These are phyloP conservation scores for Paulownia fortunei DNA, from an alignment of 257 asterid species.

Conservation along the genomic window DNA sequence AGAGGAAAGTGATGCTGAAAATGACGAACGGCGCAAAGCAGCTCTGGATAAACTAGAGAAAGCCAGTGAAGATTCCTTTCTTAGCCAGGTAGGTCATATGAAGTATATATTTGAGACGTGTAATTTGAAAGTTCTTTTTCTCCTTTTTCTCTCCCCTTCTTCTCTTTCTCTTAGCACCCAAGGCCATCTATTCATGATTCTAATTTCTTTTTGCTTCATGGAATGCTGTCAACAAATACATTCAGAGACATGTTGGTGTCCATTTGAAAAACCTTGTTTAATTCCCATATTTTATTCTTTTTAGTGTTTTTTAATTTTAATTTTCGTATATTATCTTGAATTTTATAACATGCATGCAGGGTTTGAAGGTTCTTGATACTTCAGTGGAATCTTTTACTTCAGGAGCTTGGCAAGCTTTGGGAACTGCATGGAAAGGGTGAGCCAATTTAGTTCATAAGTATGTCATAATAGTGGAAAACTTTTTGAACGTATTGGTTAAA, in stretches of 20 bases:
- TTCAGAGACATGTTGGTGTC: background rate
- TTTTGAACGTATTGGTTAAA: slow-evolving; percentile 5
- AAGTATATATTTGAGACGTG: background rate
- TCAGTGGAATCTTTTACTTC: slow-evolving; percentile 88
- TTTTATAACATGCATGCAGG: slow-evolving; percentile 52
- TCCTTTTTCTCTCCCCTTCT: background rate
- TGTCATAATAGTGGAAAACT: slow-evolving; percentile 25
- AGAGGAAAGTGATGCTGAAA: slow-evolving; percentile 74
- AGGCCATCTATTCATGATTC: slow-evolving; percentile 19
- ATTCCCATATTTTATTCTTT: slow-evolving; percentile 19
- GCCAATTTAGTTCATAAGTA: slow-evolving; percentile 68
- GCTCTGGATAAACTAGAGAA: slow-evolving; percentile 85
- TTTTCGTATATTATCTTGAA: background rate
- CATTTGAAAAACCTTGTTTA: background rate
- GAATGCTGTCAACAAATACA: slow-evolving; percentile 3
- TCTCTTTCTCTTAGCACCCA: slow-evolving; percentile 12
- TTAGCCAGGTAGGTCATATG: slow-evolving; percentile 81
- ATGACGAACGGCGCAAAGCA: slow-evolving; percentile 65
- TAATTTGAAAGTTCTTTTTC: slow-evolving; percentile 7
- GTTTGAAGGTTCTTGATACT: slow-evolving; percentile 79
- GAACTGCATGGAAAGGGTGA: slow-evolving; percentile 93
- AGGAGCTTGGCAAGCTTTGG: slow-evolving; percentile 98
- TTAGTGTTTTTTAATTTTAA: too few relatives aligned
- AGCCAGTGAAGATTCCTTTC: slow-evolving; percentile 86
- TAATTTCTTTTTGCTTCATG: background rate